Base-by-base conservation (phyloP, 129 eudicot species). In the Chrysanthemum seticuspe region DNA sequence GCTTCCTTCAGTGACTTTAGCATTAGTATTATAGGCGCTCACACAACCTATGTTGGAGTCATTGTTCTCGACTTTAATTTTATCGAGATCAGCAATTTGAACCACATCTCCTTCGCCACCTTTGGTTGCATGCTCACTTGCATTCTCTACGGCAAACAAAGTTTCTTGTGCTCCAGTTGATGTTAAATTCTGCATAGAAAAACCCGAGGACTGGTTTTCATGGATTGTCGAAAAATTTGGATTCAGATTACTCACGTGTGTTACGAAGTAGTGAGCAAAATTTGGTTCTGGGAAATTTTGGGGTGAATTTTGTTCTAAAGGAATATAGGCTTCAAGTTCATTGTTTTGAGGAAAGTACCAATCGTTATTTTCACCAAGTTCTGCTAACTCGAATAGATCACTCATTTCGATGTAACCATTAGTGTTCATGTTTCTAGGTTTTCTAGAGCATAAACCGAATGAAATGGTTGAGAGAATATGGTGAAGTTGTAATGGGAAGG, bases 111-210 rank as follows among this genome's bases (percentile, higher is more conserved):
- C 4, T 29, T 29, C 31, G 3, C 4, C 31, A 29, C 31, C 31
- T 29, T 29, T 29, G 31, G 31, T 29, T 29, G 4, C 3, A 29
- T 29, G 31, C 31, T 29, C 31, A 29, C 31, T 29, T 29, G 31
- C 80, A 60, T 91, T 71, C 83, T 87, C 84, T 82, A 83, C 15
- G 87, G 87, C 0, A 93, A 93, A 73, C 85, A 77, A 47, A 90
- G 71, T 15, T 78, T 77, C 53, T 51, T 29, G 31, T 29, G 31
- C 31, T 29, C 31, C 31, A 29, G 31, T 29, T 29, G 31, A 29
- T 29, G 31, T 29, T 29, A 29, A 29, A 29, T 29, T 29, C 31
- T 29, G 31, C 31, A 29, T 29, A 29, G 31, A 74, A 74, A 83
- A 83, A 54, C 83, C 81, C 51, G 65, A 76, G 0, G 81, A 79